phyloP scores from a whole-genome alignment of 192 early-diverging fungal species.

The Coemansia sp. region DNA sequence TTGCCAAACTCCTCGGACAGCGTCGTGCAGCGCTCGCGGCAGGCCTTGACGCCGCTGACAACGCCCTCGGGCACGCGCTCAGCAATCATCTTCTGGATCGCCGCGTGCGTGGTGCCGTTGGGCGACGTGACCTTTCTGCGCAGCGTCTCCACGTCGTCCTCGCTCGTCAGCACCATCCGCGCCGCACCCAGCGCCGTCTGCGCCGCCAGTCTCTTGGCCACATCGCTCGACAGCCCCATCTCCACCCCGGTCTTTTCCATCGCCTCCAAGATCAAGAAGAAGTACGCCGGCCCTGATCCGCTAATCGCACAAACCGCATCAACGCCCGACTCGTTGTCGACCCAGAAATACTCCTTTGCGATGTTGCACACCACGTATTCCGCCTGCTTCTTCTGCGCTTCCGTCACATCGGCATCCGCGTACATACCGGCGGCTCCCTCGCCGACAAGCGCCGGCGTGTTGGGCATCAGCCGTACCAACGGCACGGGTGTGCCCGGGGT shows the following conservation, averaged over 20 bases:
- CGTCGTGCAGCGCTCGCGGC: constrained; percentile 27
- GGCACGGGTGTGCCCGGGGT: constrained; percentile 31
- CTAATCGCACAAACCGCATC: constrained; percentile 88
- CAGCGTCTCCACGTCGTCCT: constrained; percentile 69
- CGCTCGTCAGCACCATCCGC: constrained; percentile 70
- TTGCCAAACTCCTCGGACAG: constrained; percentile 47
- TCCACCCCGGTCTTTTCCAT: constrained; percentile 77
- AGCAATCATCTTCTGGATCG: constrained; percentile 71
- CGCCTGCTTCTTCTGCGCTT: constrained; percentile 62
- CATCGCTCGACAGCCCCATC: constrained; percentile 68
- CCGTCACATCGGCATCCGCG: constrained; percentile 60
- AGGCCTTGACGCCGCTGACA: constrained; percentile 23
- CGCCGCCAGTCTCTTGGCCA: constrained; percentile 74
- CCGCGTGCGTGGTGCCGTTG: constrained; percentile 91
- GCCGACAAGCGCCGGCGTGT: constrained; percentile 85
- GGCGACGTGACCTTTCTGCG: constrained; percentile 89
- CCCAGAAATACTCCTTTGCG: constrained; percentile 80
- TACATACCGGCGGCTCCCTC: constrained; percentile 88
- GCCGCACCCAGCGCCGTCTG: constrained; percentile 93
- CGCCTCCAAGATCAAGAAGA: constrained; percentile 88
- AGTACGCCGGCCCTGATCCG: constrained; percentile 94
- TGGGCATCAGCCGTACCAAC: constrained; percentile 89
- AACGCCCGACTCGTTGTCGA: constrained; percentile 68
- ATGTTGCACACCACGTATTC: constrained; percentile 70
- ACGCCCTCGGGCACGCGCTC: constrained; percentile 41